phyloP scores from a whole-genome alignment of 1,284 basidiomycete species.

The Bondarzewia mesenterica region DNA sequence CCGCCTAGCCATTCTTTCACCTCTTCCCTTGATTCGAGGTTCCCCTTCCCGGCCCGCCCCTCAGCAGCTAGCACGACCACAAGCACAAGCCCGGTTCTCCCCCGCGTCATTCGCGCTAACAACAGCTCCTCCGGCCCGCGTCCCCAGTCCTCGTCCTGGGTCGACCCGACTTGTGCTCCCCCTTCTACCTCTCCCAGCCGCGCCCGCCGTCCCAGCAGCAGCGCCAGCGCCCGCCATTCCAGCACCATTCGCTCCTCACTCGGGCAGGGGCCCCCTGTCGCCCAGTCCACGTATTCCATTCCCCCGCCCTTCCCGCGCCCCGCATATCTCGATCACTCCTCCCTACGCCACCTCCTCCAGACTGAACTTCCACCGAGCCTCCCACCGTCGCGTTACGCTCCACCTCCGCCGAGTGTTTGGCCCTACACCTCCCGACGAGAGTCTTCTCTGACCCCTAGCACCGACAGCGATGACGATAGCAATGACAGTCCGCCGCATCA shows the following conservation, averaged over 20 bases:
- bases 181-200: conserved; percentile 31
- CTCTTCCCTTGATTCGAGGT: too few species aligned
- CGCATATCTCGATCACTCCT: conserved; percentile 66
- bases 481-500: conserved; percentile 36
- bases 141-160: conserved; percentile 12
- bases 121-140: conserved; percentile 15
- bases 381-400: conserved; percentile 27
- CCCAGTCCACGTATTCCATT: conserved; percentile 14
- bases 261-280: conserved; percentile 5
- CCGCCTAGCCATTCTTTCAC: too few species aligned
- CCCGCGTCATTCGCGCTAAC: conserved; percentile 53
- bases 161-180: conserved; percentile 30
- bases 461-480: conserved; percentile 60
- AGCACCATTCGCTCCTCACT: conserved; percentile 16
- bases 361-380: conserved; percentile 43
- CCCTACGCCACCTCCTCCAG: conserved; percentile 58
- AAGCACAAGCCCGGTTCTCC: conserved; percentile 26
- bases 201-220: conserved; percentile 36
- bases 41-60: too few species aligned
- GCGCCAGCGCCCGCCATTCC: conserved; percentile 23
- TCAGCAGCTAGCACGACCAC: conserved; percentile 5
- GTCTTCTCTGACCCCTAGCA: conserved; percentile 32
- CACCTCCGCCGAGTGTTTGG: conserved; percentile 19
- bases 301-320: conserved; percentile 49
- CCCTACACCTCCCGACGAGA: conserved; percentile 21